These are phyloP conservation scores for Lactarius vividus DNA, from an alignment of 768 basidiomycete genomes.

Conservation along the genomic window DNA sequence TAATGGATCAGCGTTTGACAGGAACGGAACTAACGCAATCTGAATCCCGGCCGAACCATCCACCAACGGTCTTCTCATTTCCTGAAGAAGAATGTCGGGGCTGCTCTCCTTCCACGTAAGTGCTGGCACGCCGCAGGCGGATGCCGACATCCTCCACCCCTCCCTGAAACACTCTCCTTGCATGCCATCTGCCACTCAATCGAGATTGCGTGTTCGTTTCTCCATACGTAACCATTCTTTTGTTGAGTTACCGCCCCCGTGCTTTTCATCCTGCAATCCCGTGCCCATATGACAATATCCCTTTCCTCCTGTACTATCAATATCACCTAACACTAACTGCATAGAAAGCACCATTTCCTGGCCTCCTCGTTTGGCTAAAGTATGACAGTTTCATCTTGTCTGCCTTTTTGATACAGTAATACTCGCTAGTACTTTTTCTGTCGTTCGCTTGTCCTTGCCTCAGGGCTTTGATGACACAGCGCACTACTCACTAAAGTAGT, in stretches of 20 bases:
- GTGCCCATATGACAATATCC: not conserved
- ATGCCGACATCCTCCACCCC: not conserved
- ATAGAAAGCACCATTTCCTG: not conserved
- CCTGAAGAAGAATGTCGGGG: not conserved
- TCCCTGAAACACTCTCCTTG: not conserved
- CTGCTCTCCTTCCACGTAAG: slow-evolving; percentile 1
- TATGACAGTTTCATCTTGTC: not conserved
- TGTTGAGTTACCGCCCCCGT: not conserved
- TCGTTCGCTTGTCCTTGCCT: not conserved
- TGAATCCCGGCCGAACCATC: slow-evolving; percentile 15
- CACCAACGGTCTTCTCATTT: not conserved
- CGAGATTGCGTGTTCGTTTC: not conserved
- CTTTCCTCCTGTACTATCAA: not conserved
- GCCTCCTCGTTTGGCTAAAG: not conserved
- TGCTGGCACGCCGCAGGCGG: not conserved
- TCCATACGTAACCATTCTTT: not conserved
- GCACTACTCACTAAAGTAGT: not conserved
- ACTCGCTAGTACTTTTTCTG: not conserved
- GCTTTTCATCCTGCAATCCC: not conserved
- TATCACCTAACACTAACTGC: no score
- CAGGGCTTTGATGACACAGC: not conserved
- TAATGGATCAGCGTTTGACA: slow-evolving; percentile 28
- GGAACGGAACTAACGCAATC: slow-evolving; percentile 25
- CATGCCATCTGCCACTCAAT: not conserved
- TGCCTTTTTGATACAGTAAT: not conserved